phyloP scores from a whole-genome alignment of 352 stramenopile genomes.

The Phytopythium litorale region DNA sequence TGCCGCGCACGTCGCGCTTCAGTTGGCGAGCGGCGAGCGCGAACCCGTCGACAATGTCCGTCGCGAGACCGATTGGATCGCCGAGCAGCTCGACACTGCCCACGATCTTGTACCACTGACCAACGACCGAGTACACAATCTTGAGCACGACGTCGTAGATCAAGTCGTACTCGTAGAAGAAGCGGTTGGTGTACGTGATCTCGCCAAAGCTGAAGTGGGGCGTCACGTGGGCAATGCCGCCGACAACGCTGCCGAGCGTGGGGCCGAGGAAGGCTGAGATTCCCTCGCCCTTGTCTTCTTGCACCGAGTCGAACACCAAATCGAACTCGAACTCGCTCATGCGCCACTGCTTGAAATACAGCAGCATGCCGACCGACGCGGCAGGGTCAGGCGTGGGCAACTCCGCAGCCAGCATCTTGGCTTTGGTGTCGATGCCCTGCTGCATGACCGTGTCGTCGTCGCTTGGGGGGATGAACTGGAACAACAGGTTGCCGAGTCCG shows the following conservation, averaged over 20 bases:
- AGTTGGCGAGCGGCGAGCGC: slow-evolving; percentile 71
- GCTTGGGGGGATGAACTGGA: slow-evolving; percentile 65
- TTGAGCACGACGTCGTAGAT: slow-evolving; percentile 68
- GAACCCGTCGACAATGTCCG: slow-evolving; percentile 85
- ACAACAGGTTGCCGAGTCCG: slow-evolving; percentile 60
- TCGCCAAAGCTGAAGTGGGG: slow-evolving; percentile 75
- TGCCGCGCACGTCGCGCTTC: slow-evolving; percentile 74
- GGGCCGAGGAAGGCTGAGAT: slow-evolving; percentile 76
- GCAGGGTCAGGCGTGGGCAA: slow-evolving; percentile 46
- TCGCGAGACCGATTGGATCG: slow-evolving; percentile 78
- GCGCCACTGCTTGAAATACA: slow-evolving; percentile 83
- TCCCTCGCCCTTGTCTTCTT: slow-evolving; percentile 74
- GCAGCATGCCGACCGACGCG: slow-evolving; percentile 44
- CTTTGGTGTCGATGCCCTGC: slow-evolving; percentile 61
- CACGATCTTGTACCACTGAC: slow-evolving; percentile 89
- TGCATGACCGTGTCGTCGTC: slow-evolving; percentile 64
- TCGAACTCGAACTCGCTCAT: slow-evolving; percentile 73
- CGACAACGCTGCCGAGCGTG: slow-evolving; percentile 84
- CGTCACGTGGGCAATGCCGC: slow-evolving; percentile 82
- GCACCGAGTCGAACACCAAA: slow-evolving; percentile 79
- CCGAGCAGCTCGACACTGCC: slow-evolving; percentile 82
- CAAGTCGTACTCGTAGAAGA: slow-evolving; percentile 86
- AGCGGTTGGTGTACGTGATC: slow-evolving; percentile 72
- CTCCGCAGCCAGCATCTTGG: slow-evolving; percentile 46
- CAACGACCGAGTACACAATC: slow-evolving; percentile 68